These are phyloP conservation scores for Mariannaea elegans DNA, from an alignment of 2,329 filamentous ascomycete genomes.

Conservation along the genomic window DNA sequence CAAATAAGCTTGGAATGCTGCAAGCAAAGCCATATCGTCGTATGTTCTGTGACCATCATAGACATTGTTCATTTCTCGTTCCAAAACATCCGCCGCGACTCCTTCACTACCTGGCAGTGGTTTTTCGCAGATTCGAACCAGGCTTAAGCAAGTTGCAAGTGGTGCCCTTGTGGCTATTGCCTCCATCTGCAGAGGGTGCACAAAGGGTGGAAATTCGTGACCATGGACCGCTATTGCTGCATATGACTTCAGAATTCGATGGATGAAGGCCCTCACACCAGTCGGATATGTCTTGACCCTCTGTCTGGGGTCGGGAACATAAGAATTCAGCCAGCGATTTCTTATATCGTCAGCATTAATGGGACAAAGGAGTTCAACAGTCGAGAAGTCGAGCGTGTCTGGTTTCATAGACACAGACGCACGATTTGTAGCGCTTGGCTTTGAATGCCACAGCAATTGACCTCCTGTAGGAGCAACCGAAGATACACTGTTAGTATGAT, in stretches of 20 bases:
- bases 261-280: slow-evolving; percentile 50
- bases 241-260: slow-evolving; percentile 55
- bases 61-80: slow-evolving; percentile 54
- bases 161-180: slow-evolving; percentile 37
- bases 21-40: slow-evolving; percentile 47
- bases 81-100: slow-evolving; percentile 45
- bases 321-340: slow-evolving; percentile 59
- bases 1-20: slow-evolving; percentile 61
- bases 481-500: too few relatives aligned
- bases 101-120: slow-evolving; percentile 44
- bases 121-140: slow-evolving; percentile 52
- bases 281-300: slow-evolving; percentile 52
- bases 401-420: neutral
- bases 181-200: slow-evolving; percentile 51
- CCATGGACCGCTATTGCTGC: slow-evolving; percentile 48
- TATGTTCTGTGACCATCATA: slow-evolving; percentile 39
- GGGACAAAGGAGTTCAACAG: slow-evolving; percentile 51
- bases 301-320: slow-evolving; percentile 55
- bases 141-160: slow-evolving; percentile 51
- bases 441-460: too few relatives aligned
- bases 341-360: slow-evolving; percentile 57
- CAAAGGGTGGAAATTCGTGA: slow-evolving; percentile 52
- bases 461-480: too few relatives aligned
- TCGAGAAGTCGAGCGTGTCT: slow-evolving; percentile 45
- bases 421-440: too few relatives aligned